These are phyloP conservation scores for Lagerstroemia speciosa DNA, from an alignment of 345 rosid species.

Conservation along the genomic window DNA sequence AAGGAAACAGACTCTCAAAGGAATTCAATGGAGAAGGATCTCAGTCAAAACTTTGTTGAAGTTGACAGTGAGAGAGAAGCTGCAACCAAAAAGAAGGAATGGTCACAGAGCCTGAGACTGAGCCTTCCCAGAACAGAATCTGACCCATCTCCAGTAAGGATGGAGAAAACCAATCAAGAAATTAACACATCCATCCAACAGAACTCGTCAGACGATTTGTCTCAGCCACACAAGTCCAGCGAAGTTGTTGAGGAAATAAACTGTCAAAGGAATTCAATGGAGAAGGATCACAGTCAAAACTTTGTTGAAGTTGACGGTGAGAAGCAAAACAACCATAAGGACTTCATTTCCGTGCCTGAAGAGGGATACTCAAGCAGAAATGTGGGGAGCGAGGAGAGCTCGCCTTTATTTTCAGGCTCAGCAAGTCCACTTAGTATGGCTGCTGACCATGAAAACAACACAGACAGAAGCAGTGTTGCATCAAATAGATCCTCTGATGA, in stretches of 20 bases:
- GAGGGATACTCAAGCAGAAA: slow-evolving; percentile 40
- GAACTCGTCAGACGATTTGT: slow-evolving; percentile 16
- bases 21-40: slow-evolving; percentile 3
- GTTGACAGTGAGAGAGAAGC: slow-evolving; percentile 2
- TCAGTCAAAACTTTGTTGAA: neutral
- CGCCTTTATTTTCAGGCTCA: slow-evolving; percentile 43
- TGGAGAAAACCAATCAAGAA: slow-evolving; percentile 17
- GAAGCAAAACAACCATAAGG: neutral
- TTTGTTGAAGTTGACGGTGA: neutral
- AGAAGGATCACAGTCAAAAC: neutral
- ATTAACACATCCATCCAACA: slow-evolving; percentile 38
- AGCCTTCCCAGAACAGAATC: slow-evolving; percentile 63
- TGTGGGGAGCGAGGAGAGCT: slow-evolving; percentile 54
- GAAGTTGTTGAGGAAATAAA: slow-evolving; percentile 20
- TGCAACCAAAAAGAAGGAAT: slow-evolving; percentile 41
- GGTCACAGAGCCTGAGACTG: slow-evolving; percentile 63
- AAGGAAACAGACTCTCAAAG: slow-evolving; percentile 12
- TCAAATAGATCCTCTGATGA: slow-evolving; percentile 45
- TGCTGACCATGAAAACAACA: slow-evolving; percentile 39
- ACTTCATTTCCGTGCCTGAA: slow-evolving; percentile 19
- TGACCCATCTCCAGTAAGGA: slow-evolving; percentile 47
- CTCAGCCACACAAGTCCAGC: too few species aligned
- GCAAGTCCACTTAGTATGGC: slow-evolving; percentile 42
- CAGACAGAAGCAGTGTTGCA: slow-evolving; percentile 7
- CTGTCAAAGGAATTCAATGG: neutral